Evolutionary conservation across 2,329 filamentous ascomycete species (phyloP), one percentile per base, ranked within the genome.

Genomic region (Berkeleyomyces basicola): DNA sequence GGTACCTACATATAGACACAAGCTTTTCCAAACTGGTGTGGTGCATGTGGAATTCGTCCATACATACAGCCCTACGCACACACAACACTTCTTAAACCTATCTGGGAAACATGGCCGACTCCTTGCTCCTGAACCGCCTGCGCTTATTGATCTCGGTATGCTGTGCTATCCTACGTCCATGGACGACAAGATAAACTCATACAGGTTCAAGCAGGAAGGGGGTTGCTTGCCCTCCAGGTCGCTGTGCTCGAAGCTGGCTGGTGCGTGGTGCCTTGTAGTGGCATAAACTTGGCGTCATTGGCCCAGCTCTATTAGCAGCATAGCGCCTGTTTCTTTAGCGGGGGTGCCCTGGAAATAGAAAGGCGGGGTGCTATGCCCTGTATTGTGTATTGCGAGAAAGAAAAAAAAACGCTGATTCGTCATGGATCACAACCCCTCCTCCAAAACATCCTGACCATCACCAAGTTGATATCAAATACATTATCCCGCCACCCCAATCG

Each of bases 41-140:
- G 31, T 23, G 23, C 23, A 23, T 23, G 23, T 23, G 23, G 23
- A 23, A 23, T 16, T 23, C 40, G 36, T 36, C 16, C 43, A 11
- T 47, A 59, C 58, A 44, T 39, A 44, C 16, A 36, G 46, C 23
- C 23, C 23, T 14, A 39, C 11, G 51, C 58, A 59, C 37, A 10
- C 33, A 14, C 31, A 23, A 23, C 16, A 36, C 43, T 14, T 39
- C 53, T 63, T 63, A 63, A 63, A 59, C 61, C 61, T 51, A 59
- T 59, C 61, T 57, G 58, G 61, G 61, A 63, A 63, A 57, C 61
- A 55, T 42, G 44, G 39, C 61, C 55, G 55, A 60, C 47, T 42
- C 57, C 39, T 9, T 33, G 23, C 16, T 11, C 23, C 23, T 23
- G 23, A 23, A 23, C 23, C 23, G 23, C 1, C 23, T 23, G 23